These are phyloP conservation scores for Moricandia arvensis DNA, from an alignment of 345 rosid genomes.

Conservation along the genomic window DNA sequence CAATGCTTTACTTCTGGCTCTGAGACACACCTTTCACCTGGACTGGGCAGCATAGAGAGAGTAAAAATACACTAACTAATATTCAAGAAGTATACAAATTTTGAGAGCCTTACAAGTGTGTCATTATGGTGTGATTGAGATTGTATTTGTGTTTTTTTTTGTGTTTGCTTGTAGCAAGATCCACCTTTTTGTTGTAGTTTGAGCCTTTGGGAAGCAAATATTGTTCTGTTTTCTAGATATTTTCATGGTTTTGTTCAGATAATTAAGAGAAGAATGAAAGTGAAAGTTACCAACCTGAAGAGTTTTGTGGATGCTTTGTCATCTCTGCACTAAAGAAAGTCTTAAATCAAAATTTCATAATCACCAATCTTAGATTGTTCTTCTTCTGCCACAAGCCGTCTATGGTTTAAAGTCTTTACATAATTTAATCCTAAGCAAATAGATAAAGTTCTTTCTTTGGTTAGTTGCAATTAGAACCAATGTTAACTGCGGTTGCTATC, in stretches of 20 bases:
- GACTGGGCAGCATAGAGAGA: background rate
- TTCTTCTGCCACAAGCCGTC: slow-evolving; percentile 1
- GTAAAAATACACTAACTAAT: background rate
- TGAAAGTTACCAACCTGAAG: slow-evolving; percentile 23
- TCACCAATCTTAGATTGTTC: slow-evolving; percentile 6
- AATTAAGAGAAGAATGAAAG: slow-evolving; percentile 25
- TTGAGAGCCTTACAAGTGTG: background rate
- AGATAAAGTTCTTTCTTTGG: background rate
- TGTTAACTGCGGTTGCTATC: background rate
- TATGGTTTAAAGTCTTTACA: background rate
- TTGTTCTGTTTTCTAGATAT: slow-evolving; percentile 1
- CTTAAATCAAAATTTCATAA: background rate
- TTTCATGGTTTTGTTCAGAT: background rate
- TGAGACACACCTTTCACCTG: slow-evolving; percentile 22
- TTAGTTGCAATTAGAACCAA: slow-evolving; percentile 2
- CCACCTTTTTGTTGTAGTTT: slow-evolving; percentile 2
- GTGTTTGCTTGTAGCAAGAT: background rate
- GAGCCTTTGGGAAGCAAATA: slow-evolving; percentile 13
- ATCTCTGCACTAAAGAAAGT: slow-evolving; percentile 18
- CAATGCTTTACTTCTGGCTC: slow-evolving; percentile 79
- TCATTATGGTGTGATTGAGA: background rate
- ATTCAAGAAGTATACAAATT: background rate
- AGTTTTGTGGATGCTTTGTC: slow-evolving; percentile 29
- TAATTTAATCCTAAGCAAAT: background rate
- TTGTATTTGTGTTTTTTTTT: slow-evolving; percentile 1